Evolutionary conservation across 169 alveolate species (phyloP).

Genomic region (Gregarina niphandrodes): DNA sequence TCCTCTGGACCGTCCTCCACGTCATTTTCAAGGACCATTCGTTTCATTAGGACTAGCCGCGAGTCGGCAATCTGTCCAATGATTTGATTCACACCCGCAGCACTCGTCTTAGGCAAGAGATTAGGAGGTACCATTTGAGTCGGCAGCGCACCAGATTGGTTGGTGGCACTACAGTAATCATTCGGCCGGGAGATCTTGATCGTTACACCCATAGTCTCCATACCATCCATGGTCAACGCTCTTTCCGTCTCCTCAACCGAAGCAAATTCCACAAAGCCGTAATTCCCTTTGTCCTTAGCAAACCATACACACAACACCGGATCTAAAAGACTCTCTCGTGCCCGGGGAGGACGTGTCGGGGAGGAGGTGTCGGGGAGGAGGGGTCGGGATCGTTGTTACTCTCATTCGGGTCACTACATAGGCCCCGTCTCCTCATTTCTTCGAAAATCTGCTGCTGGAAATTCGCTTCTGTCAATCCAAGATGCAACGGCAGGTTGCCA

Average conservation of each 20-base stretch:
- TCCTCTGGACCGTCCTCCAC: no score
- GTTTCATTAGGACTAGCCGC: no score
- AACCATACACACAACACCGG: constrained; percentile 70
- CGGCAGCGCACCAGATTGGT: no score
- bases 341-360: no score
- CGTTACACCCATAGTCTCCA: constrained; percentile 57
- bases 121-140: no score
- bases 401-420: constrained; percentile 50
- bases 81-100: no score
- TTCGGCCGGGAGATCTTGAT: constrained; percentile 63
- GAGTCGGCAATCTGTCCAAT: no score
- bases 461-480: constrained; percentile 54
- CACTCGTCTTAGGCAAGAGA: no score
- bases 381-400: background rate
- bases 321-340: constrained; percentile 11
- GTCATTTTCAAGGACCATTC: no score
- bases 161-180: constrained; percentile 41
- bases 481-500: constrained; percentile 56
- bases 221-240: constrained; percentile 62
- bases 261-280: constrained; percentile 62
- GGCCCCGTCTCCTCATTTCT: constrained; percentile 50
- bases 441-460: constrained; percentile 58
- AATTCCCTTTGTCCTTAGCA: constrained; percentile 66
- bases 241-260: constrained; percentile 66
- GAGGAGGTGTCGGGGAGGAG: no score